Evolutionary conservation across 768 basidiomycete species (phyloP), one percentile per base, ranked within the genome.

Genomic region (Kwoniella sp.): DNA sequence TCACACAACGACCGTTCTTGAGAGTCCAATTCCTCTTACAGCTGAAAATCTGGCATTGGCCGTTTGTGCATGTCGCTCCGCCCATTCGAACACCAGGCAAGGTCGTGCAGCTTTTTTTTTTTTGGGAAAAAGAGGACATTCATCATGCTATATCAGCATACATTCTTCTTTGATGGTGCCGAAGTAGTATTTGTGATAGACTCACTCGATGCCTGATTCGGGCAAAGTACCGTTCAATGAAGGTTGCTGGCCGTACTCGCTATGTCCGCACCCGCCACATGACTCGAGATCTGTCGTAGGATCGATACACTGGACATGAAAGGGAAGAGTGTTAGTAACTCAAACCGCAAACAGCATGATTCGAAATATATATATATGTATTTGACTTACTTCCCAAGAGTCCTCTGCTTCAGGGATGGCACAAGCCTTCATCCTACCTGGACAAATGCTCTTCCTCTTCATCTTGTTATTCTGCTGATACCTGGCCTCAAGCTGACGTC

Each of bases 1-100:
- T 49, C 26, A 58, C 47, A 25, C 59, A 60, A 10, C 47, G 49
- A 36, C 50, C 59, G n/a, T 53, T 21, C 22, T 10, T 19, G 15
- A 60, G 26, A 3, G 30, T 53, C 50, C 49, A 60, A n/a, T 54
- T 54, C 26, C 40, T 13, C 50, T 40, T 51, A 29, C 59, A 60
- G 6, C 50, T 29, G 26, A 54, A 51, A 19, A 50, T 49, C 15
- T 51, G 30, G 51, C 59, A 60, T 25, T 54, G 1, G 37, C 59
- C 59, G 26, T 60, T 53, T 3, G 59, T 54, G 27, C 59, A 60
- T 29, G 59, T 60, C 15, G 59, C 49, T n/a, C 51, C 33, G 9
- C 59, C 59, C 59, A 52, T 52, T 6, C 40, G 49, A 21, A 47
- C 51, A 6, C 59, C 59, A 26, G 57, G 57, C 27, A 58, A 30